These are phyloP conservation scores for Phytophthora europaea DNA, from an alignment of 352 stramenopile genomes.

Conservation along the genomic window DNA sequence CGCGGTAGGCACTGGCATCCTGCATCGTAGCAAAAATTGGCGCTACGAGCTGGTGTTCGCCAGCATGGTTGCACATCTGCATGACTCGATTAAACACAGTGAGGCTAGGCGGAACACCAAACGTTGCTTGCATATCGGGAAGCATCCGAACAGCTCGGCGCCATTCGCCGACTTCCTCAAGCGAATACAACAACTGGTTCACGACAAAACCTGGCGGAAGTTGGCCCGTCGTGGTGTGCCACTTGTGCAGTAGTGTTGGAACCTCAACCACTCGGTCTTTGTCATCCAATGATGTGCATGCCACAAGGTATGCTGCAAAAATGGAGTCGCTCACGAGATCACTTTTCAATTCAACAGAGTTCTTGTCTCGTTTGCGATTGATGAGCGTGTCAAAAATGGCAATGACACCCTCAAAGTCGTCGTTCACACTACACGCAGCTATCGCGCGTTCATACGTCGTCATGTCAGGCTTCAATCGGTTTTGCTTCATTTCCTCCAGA, in stretches of 20 bases:
- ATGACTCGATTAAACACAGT: constrained; percentile 67
- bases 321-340: constrained; percentile 46
- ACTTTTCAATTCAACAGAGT: constrained; percentile 27
- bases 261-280: constrained; percentile 49
- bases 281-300: constrained; percentile 41
- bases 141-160: constrained; percentile 55
- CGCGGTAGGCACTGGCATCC: constrained; percentile 49
- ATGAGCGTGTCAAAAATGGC: constrained; percentile 49
- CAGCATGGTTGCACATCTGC: constrained; percentile 73
- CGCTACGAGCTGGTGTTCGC: constrained; percentile 55
- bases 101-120: constrained; percentile 55
- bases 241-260: constrained; percentile 46
- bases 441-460: constrained; percentile 47
- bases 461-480: constrained; percentile 43
- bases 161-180: constrained; percentile 62
- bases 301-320: constrained; percentile 53
- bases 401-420: constrained; percentile 50
- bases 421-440: constrained; percentile 50
- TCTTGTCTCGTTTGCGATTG: constrained; percentile 17
- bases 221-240: constrained; percentile 38
- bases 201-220: constrained; percentile 43
- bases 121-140: constrained; percentile 51
- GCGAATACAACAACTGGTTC: constrained; percentile 55
- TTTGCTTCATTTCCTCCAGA: constrained; percentile 48
- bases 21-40: constrained; percentile 83